Evolutionary conservation across 2,329 filamentous ascomycete genomes (phyloP), one percentile per base, ranked within the genome.

Genomic region (Fusarium devonianum): DNA sequence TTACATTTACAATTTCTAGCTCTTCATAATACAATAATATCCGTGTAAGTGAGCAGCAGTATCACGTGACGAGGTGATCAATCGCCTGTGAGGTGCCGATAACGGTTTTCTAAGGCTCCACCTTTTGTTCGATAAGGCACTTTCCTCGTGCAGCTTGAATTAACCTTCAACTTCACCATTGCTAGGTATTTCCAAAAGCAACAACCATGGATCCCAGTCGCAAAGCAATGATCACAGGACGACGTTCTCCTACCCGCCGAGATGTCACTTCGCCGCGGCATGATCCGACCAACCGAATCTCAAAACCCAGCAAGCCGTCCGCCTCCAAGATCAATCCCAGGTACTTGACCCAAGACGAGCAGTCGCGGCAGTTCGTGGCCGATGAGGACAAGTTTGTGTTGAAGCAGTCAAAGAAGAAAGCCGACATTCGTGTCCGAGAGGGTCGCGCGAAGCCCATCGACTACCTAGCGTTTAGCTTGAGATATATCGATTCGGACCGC

Each of bases 331-430:
- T 68, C 40, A 56, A 65, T 25, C 63, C 71, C n/a, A 72, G 68
- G 43, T 82, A 80, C 62, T 73, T 90, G 53, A 88, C 87, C 49
- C 84, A 91, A 68, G 89, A 92, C 64, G 87, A 92, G 67, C 87
- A 91, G 67, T 88, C 86, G 59, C 80, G 86, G 18, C 82, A 88
- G 67, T 99, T 94, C 80, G 90, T 97, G 14, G 90, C 93, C 41
- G 90, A 96, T 64, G 94, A 99, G 72, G 94, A 99, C 75, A 87
- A 88, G 58, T 99, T 99, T 67, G 94, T 97, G 47, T 78, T 99
- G 67, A 92, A 92, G 73, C 94, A 99, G 74, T 89, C 93, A 35
- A 99, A 97, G 80, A 97, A 95, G 78, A 97, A 97, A 78, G 93
- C 94, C 30, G 90, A 92, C 59, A 95, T 99, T 62, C 88, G 94